phyloP scores from a whole-genome alignment of 495 filamentous ascomycete genomes.

The Aspergillus haitiensis region DNA sequence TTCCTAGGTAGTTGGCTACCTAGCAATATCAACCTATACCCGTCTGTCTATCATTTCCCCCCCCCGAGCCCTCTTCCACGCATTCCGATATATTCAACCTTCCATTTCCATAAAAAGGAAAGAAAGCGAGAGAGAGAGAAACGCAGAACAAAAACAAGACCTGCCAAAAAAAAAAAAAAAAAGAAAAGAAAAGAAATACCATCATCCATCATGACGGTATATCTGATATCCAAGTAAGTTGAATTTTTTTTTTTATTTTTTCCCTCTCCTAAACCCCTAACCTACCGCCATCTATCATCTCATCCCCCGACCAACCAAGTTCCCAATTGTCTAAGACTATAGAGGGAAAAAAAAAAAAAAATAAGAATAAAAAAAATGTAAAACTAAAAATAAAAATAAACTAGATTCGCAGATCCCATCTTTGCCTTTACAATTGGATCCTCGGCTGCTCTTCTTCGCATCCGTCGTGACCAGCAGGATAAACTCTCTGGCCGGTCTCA shows the following conservation, averaged over 20 bases:
- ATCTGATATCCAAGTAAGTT: slow-evolving; percentile 47
- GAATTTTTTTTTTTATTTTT: background rate
- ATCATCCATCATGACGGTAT: slow-evolving; percentile 15
- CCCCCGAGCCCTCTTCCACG: background rate
- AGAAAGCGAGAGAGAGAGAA: background rate
- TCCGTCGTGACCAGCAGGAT: slow-evolving; percentile 82
- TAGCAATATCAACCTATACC: background rate
- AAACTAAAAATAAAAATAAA: background rate
- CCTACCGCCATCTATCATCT: background rate
- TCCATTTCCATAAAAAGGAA: background rate
- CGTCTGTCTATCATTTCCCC: background rate
- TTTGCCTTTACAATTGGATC: slow-evolving; percentile 82
- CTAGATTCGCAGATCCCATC: slow-evolving; percentile 74
- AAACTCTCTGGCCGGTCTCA: slow-evolving; percentile 37
- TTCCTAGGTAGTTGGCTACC: background rate
- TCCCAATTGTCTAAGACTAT: background rate
- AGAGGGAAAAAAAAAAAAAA: background rate
- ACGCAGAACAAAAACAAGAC: slow-evolving; percentile 25
- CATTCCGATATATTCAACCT: background rate
- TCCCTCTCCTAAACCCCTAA: background rate
- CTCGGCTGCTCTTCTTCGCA: slow-evolving; percentile 53
- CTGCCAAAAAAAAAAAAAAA: no score
- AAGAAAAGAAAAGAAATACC: no score
- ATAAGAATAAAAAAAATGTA: background rate
- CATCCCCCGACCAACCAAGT: background rate